phyloP scores from a whole-genome alignment of 768 basidiomycete species.

The Xerocomellus intermedius region DNA sequence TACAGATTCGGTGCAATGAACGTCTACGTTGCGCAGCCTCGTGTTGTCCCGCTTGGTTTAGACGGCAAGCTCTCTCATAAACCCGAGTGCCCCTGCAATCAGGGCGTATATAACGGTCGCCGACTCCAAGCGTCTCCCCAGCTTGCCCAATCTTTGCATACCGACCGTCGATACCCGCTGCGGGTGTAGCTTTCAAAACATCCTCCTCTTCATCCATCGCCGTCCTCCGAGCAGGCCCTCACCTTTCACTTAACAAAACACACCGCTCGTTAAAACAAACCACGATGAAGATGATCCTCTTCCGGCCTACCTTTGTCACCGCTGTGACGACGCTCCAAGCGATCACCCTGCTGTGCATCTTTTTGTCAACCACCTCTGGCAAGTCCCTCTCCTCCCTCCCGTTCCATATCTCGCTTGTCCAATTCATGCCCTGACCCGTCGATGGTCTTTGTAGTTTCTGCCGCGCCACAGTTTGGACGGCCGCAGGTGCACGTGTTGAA shows the following conservation, averaged over 20 bases:
- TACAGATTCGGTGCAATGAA: no score
- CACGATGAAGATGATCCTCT: constrained; percentile 23
- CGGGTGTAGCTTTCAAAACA: not conserved
- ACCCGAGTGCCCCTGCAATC: no score
- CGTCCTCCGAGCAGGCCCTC: constrained; percentile 15
- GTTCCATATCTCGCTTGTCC: not conserved
- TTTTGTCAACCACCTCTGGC: constrained; percentile 13
- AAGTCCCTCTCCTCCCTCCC: not conserved
- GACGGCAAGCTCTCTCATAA: no score
- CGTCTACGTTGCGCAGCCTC: no score
- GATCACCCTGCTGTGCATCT: constrained; percentile 7
- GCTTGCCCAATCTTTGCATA: not conserved
- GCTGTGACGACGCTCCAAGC: constrained; percentile 3
- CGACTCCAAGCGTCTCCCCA: not conserved
- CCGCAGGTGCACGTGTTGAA: constrained; percentile 14
- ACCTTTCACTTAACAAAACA: not conserved
- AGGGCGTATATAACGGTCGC: no score
- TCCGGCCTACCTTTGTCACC: constrained; percentile 20
- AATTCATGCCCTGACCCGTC: no score
- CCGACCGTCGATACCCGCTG: not conserved
- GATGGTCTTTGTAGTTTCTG: constrained; percentile 2
- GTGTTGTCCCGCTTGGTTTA: no score
- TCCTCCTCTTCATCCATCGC: not conserved
- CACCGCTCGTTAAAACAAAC: not conserved
- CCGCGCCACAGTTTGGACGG: constrained; percentile 22